phyloP scores from a whole-genome alignment of 2,329 filamentous ascomycete genomes.

The Botrytis sinoallii region DNA sequence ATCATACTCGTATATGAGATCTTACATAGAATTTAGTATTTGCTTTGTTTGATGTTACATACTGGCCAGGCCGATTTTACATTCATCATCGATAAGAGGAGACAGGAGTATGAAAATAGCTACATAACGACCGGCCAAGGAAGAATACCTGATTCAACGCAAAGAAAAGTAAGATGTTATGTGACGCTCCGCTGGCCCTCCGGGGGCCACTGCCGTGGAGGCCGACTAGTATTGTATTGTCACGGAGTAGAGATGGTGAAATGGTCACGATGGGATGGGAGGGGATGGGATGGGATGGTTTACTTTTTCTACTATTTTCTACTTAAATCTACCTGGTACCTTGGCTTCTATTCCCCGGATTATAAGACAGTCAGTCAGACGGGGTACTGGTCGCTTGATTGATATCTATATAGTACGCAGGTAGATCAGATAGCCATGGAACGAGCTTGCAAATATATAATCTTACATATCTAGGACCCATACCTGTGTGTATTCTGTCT shows the following conservation, averaged over 20 bases:
- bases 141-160: neutral
- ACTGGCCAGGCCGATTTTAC: neutral
- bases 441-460: neutral
- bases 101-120: neutral
- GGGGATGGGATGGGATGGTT: neutral
- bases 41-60: neutral
- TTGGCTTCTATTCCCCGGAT: neutral
- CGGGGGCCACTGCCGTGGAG: constrained; percentile 1
- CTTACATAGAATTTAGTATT: neutral
- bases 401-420: neutral
- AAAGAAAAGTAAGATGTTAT: neutral
- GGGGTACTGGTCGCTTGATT: neutral
- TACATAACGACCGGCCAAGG: neutral
- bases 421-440: neutral
- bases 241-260: neutral
- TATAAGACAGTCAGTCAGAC: neutral
- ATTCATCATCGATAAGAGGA: neutral
- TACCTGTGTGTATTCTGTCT: too few relatives aligned
- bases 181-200: constrained; percentile 1
- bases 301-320: neutral
- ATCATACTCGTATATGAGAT: neutral
- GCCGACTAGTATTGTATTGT: neutral
- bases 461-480: neutral
- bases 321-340: neutral
- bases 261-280: neutral